These are phyloP conservation scores for Phytophthora ohioensis DNA, from an alignment of 352 stramenopile genomes.

Conservation along the genomic window DNA sequence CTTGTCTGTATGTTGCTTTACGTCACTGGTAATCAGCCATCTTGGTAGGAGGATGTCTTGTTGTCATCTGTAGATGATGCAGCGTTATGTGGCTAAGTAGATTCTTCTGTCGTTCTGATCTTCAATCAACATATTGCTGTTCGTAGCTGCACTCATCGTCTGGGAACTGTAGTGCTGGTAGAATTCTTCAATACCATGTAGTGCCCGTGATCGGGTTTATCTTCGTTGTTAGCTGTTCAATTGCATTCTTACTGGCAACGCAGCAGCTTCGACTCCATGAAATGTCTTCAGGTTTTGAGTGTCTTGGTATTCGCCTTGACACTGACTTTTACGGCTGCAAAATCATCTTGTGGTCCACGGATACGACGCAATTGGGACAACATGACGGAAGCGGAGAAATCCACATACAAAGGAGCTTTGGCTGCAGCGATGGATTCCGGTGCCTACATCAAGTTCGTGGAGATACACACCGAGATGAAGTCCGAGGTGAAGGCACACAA, in stretches of 20 bases:
- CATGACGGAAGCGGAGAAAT: constrained; percentile 43
- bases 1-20: neutral
- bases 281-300: constrained; percentile 9
- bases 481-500: constrained; percentile 55
- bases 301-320: constrained; percentile 11
- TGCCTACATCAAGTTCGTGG: constrained; percentile 60
- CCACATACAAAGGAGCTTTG: constrained; percentile 51
- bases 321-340: constrained; percentile 9
- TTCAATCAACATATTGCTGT: constrained; percentile 8
- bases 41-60: neutral
- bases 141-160: neutral
- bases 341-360: constrained; percentile 38
- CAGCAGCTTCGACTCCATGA: constrained; percentile 24
- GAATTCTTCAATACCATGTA: neutral
- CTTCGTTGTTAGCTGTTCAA: neutral
- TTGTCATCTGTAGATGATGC: constrained; percentile 10
- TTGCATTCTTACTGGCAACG: constrained; percentile 4
- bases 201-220: too few species aligned
- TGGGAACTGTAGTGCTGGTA: constrained; percentile 8
- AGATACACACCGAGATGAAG: constrained; percentile 62
- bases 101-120: constrained; percentile 27
- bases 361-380: constrained; percentile 54
- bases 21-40: neutral
- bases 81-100: constrained; percentile 1
- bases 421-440: constrained; percentile 57